Conservation (phyloP, 2,329 filamentous ascomycete species). For the Fusarium sarcochroum region DNA sequence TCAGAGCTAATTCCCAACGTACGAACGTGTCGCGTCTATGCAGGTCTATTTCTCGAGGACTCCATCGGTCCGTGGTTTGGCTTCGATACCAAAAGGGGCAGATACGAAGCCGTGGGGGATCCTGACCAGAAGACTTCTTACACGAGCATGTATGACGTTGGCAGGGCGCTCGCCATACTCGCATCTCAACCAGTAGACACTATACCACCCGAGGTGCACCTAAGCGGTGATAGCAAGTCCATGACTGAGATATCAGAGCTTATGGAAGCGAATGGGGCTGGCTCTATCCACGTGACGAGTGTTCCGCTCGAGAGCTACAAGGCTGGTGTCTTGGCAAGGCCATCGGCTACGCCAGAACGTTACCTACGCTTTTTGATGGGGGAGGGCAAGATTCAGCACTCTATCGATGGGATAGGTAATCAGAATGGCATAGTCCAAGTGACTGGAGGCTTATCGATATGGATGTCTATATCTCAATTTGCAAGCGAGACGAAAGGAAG, state of each 20-base stretch:
- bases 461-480: neutral
- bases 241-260: constrained; percentile 7
- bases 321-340: neutral
- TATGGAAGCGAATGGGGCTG: constrained; percentile 1
- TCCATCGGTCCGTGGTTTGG: constrained; percentile 9
- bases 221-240: neutral
- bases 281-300: neutral
- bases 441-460: neutral
- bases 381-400: neutral
- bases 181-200: neutral
- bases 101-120: neutral
- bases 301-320: neutral
- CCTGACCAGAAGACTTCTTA: neutral
- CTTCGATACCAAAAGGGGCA: neutral
- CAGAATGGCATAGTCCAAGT: neutral
- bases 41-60: constrained; percentile 7
- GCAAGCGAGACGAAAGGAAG: neutral
- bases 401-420: neutral
- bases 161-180: constrained; percentile 3
- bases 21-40: constrained; percentile 1
- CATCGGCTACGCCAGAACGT: constrained; percentile 1
- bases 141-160: constrained; percentile 6
- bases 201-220: neutral
- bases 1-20: constrained; percentile 1
- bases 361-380: constrained; percentile 6